Evolutionary conservation across 139 green algal genomes (phyloP).

Genomic region (Chlorella sp.): DNA sequence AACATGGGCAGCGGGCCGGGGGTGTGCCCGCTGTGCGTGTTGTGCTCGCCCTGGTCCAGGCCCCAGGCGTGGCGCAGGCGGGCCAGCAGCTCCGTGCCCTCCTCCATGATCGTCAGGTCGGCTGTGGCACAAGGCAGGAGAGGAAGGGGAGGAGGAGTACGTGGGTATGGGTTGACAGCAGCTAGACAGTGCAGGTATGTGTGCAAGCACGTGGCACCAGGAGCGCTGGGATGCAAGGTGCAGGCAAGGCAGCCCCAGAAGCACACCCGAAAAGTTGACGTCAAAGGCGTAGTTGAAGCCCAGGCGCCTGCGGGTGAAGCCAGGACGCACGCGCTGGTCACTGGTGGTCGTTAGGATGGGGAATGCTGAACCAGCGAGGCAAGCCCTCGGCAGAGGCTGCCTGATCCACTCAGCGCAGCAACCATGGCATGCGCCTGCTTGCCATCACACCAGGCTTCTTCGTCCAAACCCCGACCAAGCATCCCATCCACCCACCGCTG

Average conservation of each 20-base stretch:
- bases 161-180: background rate
- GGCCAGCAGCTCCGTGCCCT: slow-evolving; percentile 67
- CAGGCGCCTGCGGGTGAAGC: slow-evolving; percentile 1
- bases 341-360: background rate
- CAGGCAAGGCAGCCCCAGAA: too few relatives aligned
- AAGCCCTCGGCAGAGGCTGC: too few relatives aligned
- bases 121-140: slow-evolving; percentile 22
- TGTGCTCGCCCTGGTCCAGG: background rate
- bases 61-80: slow-evolving; percentile 39
- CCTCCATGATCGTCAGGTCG: slow-evolving; percentile 83
- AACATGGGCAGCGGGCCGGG: slow-evolving; percentile 71
- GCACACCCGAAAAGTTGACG: slow-evolving; percentile 30
- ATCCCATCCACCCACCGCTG: slow-evolving; percentile 2
- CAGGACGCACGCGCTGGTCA: too few relatives aligned
- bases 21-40: background rate
- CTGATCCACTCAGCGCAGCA: too few relatives aligned
- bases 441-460: too few relatives aligned
- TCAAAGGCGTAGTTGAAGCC: slow-evolving; percentile 77
- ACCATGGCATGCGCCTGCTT: too few relatives aligned
- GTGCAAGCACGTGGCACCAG: background rate
- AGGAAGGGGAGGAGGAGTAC: background rate
- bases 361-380: too few relatives aligned
- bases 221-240: background rate
- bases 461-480: too few relatives aligned
- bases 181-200: too few relatives aligned